These are phyloP conservation scores for Starmerella riodocensis DNA, from an alignment of 805 yeast species.

Conservation along the genomic window DNA sequence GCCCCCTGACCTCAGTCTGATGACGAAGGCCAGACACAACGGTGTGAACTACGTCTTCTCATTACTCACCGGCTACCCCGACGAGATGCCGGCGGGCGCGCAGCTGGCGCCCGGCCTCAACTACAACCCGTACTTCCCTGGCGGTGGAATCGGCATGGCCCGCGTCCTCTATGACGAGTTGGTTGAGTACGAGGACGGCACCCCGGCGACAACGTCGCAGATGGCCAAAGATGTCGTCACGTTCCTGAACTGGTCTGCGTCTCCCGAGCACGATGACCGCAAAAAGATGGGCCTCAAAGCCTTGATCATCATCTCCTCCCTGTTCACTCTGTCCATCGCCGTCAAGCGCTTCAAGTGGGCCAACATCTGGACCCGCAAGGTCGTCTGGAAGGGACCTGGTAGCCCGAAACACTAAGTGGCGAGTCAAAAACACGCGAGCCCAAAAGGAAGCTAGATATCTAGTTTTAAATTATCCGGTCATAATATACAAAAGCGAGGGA, in stretches of 20 bases:
- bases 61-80: slow-evolving; percentile 95
- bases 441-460: too few relatives aligned
- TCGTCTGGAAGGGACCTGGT: slow-evolving; percentile 38
- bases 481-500: too few relatives aligned
- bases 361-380: slow-evolving; percentile 87
- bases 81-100: slow-evolving; percentile 97
- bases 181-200: slow-evolving; percentile 98
- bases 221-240: slow-evolving; percentile 97
- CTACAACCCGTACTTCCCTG: slow-evolving; percentile 99
- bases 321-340: slow-evolving; percentile 74
- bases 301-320: slow-evolving; percentile 57
- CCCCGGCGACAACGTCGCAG: slow-evolving; percentile 95
- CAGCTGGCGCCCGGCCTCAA: slow-evolving; percentile 82
- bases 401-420: slow-evolving; percentile 17
- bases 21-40: slow-evolving; percentile 98
- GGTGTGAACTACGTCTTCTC: slow-evolving; percentile 91
- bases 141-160: slow-evolving; percentile 98
- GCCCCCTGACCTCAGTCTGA: slow-evolving; percentile 94
- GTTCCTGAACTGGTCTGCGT: slow-evolving; percentile 96
- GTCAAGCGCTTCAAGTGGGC: slow-evolving; percentile 98
- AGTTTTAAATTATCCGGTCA: too few relatives aligned
- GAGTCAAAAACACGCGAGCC: too few relatives aligned
- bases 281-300: slow-evolving; percentile 95
- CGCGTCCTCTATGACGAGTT: slow-evolving; percentile 94
- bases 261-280: slow-evolving; percentile 97